These are phyloP conservation scores for Plasmodium cynomolgi DNA, from an alignment of 169 alveolate species.

Conservation along the genomic window DNA sequence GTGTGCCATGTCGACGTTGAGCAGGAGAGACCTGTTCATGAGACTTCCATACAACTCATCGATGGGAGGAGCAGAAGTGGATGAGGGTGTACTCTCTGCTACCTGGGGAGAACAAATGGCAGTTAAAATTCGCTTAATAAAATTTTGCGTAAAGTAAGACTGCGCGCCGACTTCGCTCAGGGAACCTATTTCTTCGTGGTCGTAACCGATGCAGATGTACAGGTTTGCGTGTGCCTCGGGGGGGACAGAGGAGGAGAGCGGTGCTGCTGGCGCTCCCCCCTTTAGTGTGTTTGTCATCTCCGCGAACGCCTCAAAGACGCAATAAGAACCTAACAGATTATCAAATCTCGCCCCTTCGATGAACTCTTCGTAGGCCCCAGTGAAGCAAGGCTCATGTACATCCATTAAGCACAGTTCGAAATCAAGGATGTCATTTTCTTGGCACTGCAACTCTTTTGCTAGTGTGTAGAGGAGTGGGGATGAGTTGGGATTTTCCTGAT, in stretches of 20 bases:
- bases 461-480: conserved; percentile 42
- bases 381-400: conserved; percentile 88
- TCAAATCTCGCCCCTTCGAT: conserved; percentile 95
- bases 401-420: conserved; percentile 95
- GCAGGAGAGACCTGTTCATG: conserved; percentile 83
- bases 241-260: neutral
- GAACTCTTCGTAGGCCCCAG: conserved; percentile 96
- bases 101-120: neutral
- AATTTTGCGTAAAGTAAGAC: conserved; percentile 76
- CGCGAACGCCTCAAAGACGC: conserved; percentile 77
- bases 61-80: neutral
- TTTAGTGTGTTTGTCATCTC: conserved; percentile 74
- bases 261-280: neutral
- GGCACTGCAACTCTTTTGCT: conserved; percentile 77
- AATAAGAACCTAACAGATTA: conserved; percentile 86
- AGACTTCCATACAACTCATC: conserved; percentile 77
- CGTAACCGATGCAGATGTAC: conserved; percentile 61
- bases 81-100: neutral
- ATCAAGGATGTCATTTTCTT: conserved; percentile 82
- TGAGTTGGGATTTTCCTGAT: conserved; percentile 6
- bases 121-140: conserved; percentile 72
- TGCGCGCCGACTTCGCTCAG: conserved; percentile 79
- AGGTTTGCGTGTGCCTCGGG: conserved; percentile 4
- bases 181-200: conserved; percentile 83
- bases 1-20: conserved; percentile 95